A percentile compares a stretch with the other conserved stretches of the same genome.
Evolutionary conservation across 768 basidiomycete species (phyloP).

Genomic region (Naganishia onofrii): DNA sequence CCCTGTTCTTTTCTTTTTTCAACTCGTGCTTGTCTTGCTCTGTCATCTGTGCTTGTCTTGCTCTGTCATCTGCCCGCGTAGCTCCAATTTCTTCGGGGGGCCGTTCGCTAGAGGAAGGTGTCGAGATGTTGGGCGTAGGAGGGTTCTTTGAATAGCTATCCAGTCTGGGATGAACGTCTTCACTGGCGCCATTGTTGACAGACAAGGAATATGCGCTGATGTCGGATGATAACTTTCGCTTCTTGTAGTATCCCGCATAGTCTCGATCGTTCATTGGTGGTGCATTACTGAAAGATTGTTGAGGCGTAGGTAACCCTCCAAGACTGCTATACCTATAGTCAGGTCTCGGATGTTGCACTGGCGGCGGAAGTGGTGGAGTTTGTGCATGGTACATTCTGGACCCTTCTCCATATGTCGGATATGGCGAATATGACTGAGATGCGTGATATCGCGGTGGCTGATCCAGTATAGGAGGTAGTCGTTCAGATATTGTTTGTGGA

Average conservation of each 20-base stretch:
- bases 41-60: constrained; percentile 25
- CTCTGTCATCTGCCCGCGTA: background rate
- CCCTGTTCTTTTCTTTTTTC: constrained; percentile 31
- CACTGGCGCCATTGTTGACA: background rate
- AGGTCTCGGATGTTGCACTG: background rate
- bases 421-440: background rate
- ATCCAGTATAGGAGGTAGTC: constrained; percentile 11
- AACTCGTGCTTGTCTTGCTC: constrained; percentile 27
- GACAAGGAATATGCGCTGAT: constrained; percentile 22
- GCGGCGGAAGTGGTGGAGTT: constrained; percentile 17
- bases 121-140: constrained; percentile 19
- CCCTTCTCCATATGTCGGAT: constrained; percentile 9
- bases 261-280: background rate
- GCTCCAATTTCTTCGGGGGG: background rate
- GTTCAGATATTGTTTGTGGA: background rate
- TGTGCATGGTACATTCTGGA: constrained; percentile 20
- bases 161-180: background rate
- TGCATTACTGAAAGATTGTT: background rate
- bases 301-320: background rate
- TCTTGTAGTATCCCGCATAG: constrained; percentile 16
- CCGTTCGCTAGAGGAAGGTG: constrained; percentile 13
- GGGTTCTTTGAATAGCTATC: constrained; percentile 1
- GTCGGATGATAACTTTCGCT: constrained; percentile 22
- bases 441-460: constrained; percentile 16
- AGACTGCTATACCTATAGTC: constrained; percentile 7